phyloP scores from a whole-genome alignment of 495 filamentous ascomycete species.

The Amorphotheca resinae region DNA sequence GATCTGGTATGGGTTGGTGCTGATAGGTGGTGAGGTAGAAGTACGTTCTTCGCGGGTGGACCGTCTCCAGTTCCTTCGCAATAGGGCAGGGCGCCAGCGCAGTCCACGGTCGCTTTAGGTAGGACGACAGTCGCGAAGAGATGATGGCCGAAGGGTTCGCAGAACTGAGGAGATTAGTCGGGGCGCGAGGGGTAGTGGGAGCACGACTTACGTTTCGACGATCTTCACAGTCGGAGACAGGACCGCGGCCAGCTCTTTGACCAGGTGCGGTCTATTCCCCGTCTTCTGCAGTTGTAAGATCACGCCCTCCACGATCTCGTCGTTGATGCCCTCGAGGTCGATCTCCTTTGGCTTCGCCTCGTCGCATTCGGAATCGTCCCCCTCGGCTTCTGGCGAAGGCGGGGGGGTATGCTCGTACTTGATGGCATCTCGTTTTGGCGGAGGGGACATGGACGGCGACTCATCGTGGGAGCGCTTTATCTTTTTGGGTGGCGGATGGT shows the following conservation, averaged over 20 bases:
- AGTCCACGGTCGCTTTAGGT: constrained; percentile 81
- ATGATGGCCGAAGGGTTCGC: constrained; percentile 92
- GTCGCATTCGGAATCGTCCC: constrained; percentile 12
- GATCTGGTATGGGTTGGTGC: constrained; percentile 72
- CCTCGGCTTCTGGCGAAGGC: constrained; percentile 51
- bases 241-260: constrained; percentile 83
- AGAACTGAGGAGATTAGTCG: constrained; percentile 50
- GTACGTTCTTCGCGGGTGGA: constrained; percentile 90
- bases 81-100: constrained; percentile 73
- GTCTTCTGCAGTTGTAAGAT: constrained; percentile 86
- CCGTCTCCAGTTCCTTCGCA: constrained; percentile 80
- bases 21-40: constrained; percentile 83
- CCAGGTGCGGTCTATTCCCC: constrained; percentile 82
- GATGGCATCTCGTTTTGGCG: constrained; percentile 30
- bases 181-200: not conserved
- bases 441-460: constrained; percentile 41
- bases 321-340: constrained; percentile 79
- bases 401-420: constrained; percentile 71
- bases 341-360: constrained; percentile 41
- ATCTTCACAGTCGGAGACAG: constrained; percentile 64
- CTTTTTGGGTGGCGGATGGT: constrained; percentile 64
- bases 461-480: constrained; percentile 67
- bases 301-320: constrained; percentile 88
- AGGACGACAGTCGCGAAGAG: constrained; percentile 78
- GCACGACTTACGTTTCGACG: constrained; percentile 71